Evolutionary conservation across 169 alveolate species (phyloP), one percentile per base, ranked within the genome.

Genomic region (Perkinsus marinus): DNA sequence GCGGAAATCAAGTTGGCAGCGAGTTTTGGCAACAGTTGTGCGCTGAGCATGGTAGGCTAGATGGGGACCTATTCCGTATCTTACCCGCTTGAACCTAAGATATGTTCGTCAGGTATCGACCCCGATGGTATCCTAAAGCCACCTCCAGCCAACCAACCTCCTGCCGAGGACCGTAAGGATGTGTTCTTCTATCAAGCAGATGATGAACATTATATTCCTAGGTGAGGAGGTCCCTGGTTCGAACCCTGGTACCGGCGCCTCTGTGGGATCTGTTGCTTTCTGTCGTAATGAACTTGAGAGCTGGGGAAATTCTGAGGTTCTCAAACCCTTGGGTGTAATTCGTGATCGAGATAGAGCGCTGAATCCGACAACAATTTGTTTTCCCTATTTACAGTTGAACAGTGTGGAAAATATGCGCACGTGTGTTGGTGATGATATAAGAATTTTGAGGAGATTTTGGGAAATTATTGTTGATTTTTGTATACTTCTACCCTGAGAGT

Each of bases 11-110:
- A 95, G 97, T 99, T 39, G 99, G 99, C 9, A 97, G 97, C 94
- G 99, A 99, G 92, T 98, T 98, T 95, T 99, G 99, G 99, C 98
- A 99, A 93, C 98, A 98, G 92, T 95, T 98, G 41, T 98, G 99
- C 92, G 96, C 96, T 46, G 99, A 99, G 95, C 99, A 99, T 93
- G 99, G 99, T 68, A 97, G 98, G 68, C 46, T 96, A 36, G 97
- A 94, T 90, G 22, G 26, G 26, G 22, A 57, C 79, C 26, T 57
- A 57, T 57, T 57, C 22, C 79, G 79, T 57, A 57, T 57, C 79
- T 19, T 57, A 97, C 7, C 93, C 93, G 43, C 90, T 95, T 19
- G 92, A 93, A 43, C 95, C 94, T 38, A 94, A 95, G 79, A 57
- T 57, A 89, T 90, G 39, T 57, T 26, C 79, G 22, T 16, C 79